A percentile compares a stretch with the other conserved stretches of the same genome.
Conservation (phyloP, 2,329 filamentous ascomycete species). For the Shiraia bambusicola region DNA sequence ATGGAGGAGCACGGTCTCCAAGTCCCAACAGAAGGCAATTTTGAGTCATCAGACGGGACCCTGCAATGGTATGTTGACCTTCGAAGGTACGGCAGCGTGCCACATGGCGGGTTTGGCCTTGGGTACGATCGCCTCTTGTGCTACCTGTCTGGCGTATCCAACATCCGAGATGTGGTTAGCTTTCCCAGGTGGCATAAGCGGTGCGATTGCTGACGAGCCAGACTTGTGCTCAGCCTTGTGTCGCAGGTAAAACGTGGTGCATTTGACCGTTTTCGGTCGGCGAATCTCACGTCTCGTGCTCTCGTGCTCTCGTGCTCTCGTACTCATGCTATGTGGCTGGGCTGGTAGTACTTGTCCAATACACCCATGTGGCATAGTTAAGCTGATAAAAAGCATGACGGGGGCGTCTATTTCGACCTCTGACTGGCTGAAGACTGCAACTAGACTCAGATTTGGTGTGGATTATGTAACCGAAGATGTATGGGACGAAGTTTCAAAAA, state of each 20-base stretch:
- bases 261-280: not conserved
- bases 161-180: conserved; percentile 79
- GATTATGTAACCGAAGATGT: not conserved
- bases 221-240: not conserved
- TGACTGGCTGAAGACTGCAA: conserved; percentile 5
- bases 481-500: not conserved
- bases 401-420: conserved; percentile 5
- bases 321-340: conserved; percentile 9
- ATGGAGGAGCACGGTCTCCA: conserved; percentile 71
- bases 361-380: not conserved
- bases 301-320: conserved; percentile 5
- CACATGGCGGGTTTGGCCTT: conserved; percentile 87
- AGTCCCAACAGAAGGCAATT: conserved; percentile 25
- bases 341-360: not conserved
- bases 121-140: conserved; percentile 85
- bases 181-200: conserved; percentile 73
- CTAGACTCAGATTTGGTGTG: not conserved
- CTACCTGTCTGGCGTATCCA: conserved; percentile 79
- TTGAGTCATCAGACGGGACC: conserved; percentile 26
- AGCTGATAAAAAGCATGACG: not conserved
- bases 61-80: conserved; percentile 88
- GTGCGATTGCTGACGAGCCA: conserved; percentile 50
- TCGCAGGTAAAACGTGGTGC: not conserved
- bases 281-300: not conserved
- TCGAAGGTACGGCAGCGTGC: conserved; percentile 84